phyloP scores from a whole-genome alignment of 768 basidiomycete genomes.

The Scleroderma bovista region DNA sequence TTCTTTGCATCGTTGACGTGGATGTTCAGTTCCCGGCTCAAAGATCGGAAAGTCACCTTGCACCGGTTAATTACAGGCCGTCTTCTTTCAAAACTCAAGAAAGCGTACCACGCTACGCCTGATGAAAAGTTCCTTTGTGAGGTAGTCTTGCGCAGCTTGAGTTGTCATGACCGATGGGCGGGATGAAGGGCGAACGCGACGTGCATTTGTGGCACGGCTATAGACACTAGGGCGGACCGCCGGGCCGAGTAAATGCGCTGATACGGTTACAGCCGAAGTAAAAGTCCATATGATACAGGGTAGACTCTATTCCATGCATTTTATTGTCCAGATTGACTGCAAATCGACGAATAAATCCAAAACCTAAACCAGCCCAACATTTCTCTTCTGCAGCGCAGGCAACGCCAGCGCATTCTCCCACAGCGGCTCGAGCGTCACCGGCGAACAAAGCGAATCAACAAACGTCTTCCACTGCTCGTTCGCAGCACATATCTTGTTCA shows the following conservation, averaged over 20 bases:
- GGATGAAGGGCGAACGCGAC: not conserved
- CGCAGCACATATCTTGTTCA: conserved; percentile 7
- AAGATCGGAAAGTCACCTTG: conserved; percentile 74
- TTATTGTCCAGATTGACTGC: not conserved
- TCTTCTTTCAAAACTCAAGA: not conserved
- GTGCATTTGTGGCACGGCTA: not conserved
- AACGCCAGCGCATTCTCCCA: not conserved
- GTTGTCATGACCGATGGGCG: conserved; percentile 22
- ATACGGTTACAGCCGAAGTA: too few species aligned
- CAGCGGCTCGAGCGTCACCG: not conserved
- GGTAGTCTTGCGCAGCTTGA: conserved; percentile 32
- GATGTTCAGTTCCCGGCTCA: conserved; percentile 65
- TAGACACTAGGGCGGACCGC: not conserved
- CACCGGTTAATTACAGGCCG: not conserved
- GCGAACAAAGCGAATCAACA: conserved; percentile 12
- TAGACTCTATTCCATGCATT: not conserved
- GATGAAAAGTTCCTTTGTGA: conserved; percentile 43
- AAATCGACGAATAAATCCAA: not conserved
- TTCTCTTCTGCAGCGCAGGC: not conserved
- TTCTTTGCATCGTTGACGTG: conserved; percentile 79
- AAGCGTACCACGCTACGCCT: conserved; percentile 37
- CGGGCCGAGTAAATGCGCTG: too few species aligned
- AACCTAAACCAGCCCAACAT: not conserved
- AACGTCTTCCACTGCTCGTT: conserved; percentile 19
- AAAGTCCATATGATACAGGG: not conserved